Conservation (phyloP, 73 alveolate genomes). For the Blepharisma japonicum region DNA sequence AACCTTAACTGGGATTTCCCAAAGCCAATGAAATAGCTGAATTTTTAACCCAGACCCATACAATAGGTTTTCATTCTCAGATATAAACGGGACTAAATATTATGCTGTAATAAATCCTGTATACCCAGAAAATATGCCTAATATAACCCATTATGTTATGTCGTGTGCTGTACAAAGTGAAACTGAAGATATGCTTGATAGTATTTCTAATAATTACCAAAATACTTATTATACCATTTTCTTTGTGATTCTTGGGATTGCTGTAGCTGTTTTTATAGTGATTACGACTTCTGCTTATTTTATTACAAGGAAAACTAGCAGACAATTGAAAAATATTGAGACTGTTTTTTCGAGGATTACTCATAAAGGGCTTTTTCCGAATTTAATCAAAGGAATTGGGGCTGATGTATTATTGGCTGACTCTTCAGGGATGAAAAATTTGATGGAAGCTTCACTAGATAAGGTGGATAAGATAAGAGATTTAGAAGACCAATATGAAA, state of each 20-base stretch:
- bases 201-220: not conserved
- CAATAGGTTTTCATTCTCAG: not conserved
- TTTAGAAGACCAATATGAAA: not conserved
- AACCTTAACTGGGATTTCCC: slow-evolving; percentile 15
- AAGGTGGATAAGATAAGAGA: not conserved
- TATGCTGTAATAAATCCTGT: not conserved
- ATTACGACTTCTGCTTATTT: not conserved
- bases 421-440: not conserved
- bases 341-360: not conserved
- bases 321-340: not conserved
- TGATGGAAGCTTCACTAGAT: not conserved
- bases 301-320: not conserved
- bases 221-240: not conserved
- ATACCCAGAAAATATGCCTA: not conserved
- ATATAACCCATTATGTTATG: not conserved
- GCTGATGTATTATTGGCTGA: not conserved
- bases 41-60: not conserved
- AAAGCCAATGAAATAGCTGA: not conserved
- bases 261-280: not conserved
- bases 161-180: not conserved
- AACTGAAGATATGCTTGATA: not conserved
- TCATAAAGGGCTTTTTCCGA: not conserved
- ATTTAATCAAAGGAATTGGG: not conserved
- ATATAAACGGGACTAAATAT: slow-evolving; percentile 4
- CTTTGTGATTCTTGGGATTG: not conserved